phyloP scores from a whole-genome alignment of 1,139 yeast species.

The Protomyces arabidopsidicola region DNA sequence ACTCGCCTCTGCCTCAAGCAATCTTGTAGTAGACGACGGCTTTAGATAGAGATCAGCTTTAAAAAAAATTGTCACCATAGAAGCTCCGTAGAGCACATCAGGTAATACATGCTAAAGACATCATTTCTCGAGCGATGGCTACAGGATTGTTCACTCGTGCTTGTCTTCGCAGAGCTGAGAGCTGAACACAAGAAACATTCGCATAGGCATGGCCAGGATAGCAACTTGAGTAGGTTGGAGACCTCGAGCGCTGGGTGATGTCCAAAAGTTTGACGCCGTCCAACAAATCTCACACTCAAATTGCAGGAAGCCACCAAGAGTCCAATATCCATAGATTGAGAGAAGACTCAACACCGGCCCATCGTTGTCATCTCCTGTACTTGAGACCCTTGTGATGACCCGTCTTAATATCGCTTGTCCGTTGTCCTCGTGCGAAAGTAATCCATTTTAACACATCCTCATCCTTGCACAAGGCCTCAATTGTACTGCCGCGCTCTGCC shows the following conservation, averaged over 20 bases:
- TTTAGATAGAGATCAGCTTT: neutral
- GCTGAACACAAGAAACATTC: no score
- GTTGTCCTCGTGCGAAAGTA: slow-evolving; percentile 1
- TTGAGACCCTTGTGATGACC: slow-evolving; percentile 1
- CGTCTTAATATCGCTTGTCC: slow-evolving; percentile 7
- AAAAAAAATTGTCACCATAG: neutral
- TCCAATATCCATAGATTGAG: no score
- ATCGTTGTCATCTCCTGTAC: slow-evolving; percentile 5
- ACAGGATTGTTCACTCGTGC: no score
- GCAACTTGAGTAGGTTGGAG: no score
- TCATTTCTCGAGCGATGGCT: neutral
- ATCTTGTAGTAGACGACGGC: neutral
- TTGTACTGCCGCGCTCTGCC: neutral
- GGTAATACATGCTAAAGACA: slow-evolving; percentile 1
- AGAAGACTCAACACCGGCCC: neutral
- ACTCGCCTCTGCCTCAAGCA: neutral
- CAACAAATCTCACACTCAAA: no score
- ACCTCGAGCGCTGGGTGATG: no score
- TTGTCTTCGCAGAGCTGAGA: no score
- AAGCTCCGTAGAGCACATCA: neutral
- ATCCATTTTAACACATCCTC: slow-evolving; percentile 14
- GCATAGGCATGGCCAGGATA: no score
- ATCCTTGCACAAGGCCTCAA: slow-evolving; percentile 1
- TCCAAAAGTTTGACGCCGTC: no score
- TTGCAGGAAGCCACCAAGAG: no score